Evolutionary conservation across 768 basidiomycete species (phyloP), one percentile per base, ranked within the genome.

Genomic region (Tricholomella constricta): DNA sequence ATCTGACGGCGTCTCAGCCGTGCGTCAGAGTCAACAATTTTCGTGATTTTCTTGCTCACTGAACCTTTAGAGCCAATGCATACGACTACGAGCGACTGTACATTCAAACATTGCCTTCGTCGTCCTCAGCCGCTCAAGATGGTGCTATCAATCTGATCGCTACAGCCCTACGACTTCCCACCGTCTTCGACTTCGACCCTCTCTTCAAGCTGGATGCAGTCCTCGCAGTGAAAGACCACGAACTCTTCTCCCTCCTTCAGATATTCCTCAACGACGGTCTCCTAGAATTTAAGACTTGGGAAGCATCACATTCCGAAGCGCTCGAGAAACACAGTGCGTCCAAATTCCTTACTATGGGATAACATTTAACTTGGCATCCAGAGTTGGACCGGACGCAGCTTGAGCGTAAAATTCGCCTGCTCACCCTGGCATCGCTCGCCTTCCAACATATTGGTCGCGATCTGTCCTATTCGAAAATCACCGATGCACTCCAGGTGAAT

Each of bases 151-250:
- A 85, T 29, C 70, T 80, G 31, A 84, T 92, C 55, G 78, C 82
- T 6, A 73, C 80, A 6, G 85, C 88, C 17, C 76, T 93, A 27
- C 80, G 83, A 29, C 73, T 85, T 32, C 84, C 88, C 2, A 71
- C 72, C 12, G 67, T 89, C 52, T 90, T 94, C 68, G 86, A 95
- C 70, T 89, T 94, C 62, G 91, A 94, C 66, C 67, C 84, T 6
- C 71, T 92, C 25, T 85, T 92, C 76, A 87, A 85, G 55, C 75
- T 95, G 35, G 85, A 91, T 48, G 81, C 84, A 1, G 79, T 91
- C 31, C 67, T 88, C 36, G 78, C 81, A 11, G 70, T 76, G 31
- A 86, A 88, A 65, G 80, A 82, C 42, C 83, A 89, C 64, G 84
- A 85, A 27, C 75, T 92, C 10, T 92, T 87, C 66, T 69, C 81